A percentile compares a stretch with the other conserved stretches of the same genome.
phyloP scores from a whole-genome alignment of 192 early-diverging fungal genomes.

The Backusella westeae region DNA sequence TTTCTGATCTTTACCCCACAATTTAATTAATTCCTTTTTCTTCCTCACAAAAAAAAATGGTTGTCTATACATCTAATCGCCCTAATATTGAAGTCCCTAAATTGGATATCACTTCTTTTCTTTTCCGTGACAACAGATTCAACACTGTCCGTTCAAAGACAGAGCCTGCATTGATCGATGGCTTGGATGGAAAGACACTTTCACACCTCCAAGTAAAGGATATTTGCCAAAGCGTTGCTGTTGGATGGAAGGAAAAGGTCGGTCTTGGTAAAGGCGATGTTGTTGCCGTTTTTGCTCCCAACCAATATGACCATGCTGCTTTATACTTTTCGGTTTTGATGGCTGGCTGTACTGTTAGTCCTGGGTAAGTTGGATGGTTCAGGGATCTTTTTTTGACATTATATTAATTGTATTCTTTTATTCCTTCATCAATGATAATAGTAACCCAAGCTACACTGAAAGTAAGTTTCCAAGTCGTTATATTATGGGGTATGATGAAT shows the following conservation, averaged over 20 bases:
- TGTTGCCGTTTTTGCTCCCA: constrained; percentile 67
- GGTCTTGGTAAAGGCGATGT: constrained; percentile 67
- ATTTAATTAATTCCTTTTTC: not conserved
- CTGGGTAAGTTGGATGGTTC: constrained; percentile 36
- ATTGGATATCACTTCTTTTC: not conserved
- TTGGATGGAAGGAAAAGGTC: constrained; percentile 47
- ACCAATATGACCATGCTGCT: constrained; percentile 63
- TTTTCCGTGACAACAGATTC: not conserved
- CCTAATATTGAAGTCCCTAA: not conserved
- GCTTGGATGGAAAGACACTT: constrained; percentile 38
- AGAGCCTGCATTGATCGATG: constrained; percentile 52
- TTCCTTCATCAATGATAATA: not conserved
- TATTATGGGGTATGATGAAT: not conserved
- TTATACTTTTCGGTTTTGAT: constrained; percentile 56
- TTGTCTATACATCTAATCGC: not conserved
- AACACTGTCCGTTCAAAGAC: not conserved
- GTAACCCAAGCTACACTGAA: constrained; percentile 8
- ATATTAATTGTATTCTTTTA: not conserved
- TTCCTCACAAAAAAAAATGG: not conserved
- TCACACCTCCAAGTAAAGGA: constrained; percentile 46
- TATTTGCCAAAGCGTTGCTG: constrained; percentile 45
- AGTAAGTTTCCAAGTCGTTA: not conserved
- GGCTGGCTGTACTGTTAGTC: constrained; percentile 68
- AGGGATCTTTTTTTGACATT: not conserved
- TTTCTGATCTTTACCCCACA: not conserved